A percentile compares a stretch with the other conserved stretches of the same genome.
phyloP scores from a whole-genome alignment of 2,329 filamentous ascomycete species.

The Leptographium wingfieldii region DNA sequence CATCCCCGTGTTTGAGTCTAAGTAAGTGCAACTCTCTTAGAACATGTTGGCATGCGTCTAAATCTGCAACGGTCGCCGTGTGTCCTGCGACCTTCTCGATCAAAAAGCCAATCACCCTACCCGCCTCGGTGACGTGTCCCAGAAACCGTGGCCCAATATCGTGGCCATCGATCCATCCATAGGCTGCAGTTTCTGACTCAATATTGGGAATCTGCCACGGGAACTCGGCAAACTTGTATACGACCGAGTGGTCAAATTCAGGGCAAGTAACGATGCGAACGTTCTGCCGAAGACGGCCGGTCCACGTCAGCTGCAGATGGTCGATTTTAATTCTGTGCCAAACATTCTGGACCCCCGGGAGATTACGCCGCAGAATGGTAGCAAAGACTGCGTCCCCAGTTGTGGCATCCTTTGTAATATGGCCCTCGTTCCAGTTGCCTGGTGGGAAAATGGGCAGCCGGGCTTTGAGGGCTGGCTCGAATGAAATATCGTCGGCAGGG shows the following conservation, averaged over 20 bases:
- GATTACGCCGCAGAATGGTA: constrained; percentile 12
- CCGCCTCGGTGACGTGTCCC: constrained; percentile 19
- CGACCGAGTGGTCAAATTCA: constrained; percentile 3
- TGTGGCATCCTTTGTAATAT: constrained; percentile 17
- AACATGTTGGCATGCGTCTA: constrained; percentile 15
- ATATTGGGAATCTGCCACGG: constrained; percentile 13
- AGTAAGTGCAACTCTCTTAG: constrained; percentile 21
- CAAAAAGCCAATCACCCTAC: constrained; percentile 20
- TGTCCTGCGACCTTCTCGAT: constrained; percentile 16
- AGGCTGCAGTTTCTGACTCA: constrained; percentile 15
- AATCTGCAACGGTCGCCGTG: constrained; percentile 17
- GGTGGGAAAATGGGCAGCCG: no score
- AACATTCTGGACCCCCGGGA: constrained; percentile 19
- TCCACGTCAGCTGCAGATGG: constrained; percentile 19
- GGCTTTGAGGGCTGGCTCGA: no score
- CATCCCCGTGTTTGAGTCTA: constrained; percentile 23
- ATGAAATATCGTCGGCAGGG: no score
- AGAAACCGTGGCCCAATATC: constrained; percentile 15
- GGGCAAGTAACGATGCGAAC: constrained; percentile 12
- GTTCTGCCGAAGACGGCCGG: constrained; percentile 16
- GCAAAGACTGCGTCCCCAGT: constrained; percentile 18
- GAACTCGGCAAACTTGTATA: constrained; percentile 14
- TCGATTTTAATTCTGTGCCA: constrained; percentile 24
- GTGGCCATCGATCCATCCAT: constrained; percentile 14
- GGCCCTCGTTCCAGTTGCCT: constrained; percentile 26